Evolutionary conservation across 1,139 yeast genomes (phyloP).

Genomic region (Pichia sp.): DNA sequence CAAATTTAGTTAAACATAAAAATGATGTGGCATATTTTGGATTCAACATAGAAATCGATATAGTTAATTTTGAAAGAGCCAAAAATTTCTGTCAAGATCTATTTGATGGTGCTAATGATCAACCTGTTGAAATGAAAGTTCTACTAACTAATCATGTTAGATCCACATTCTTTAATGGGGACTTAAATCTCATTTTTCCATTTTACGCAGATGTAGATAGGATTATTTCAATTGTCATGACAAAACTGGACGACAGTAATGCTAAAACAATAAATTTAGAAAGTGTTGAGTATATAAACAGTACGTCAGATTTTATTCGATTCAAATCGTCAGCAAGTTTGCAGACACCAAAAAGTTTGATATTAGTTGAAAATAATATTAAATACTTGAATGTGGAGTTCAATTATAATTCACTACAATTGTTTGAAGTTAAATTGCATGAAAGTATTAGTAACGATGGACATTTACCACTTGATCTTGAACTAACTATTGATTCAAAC

Average conservation of each 20-base stretch:
- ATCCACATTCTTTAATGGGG: not conserved
- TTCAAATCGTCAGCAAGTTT: not conserved
- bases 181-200: not conserved
- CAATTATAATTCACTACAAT: not conserved
- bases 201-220: not conserved
- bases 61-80: not conserved
- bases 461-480: not conserved
- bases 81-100: not conserved
- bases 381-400: conserved; percentile 1
- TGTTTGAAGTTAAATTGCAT: not conserved
- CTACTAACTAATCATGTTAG: not conserved
- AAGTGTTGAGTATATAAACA: conserved; percentile 1
- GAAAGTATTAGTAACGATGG: not conserved
- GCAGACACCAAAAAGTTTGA: not conserved
- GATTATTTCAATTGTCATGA: not conserved
- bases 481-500: not conserved
- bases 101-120: not conserved
- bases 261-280: not conserved
- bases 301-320: not conserved
- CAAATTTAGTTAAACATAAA: not conserved
- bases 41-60: not conserved
- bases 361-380: conserved; percentile 1
- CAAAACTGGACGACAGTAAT: not conserved
- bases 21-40: not conserved
- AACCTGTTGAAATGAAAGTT: not conserved